phyloP scores from a whole-genome alignment of 768 basidiomycete species.

The Boletellus emodensis region DNA sequence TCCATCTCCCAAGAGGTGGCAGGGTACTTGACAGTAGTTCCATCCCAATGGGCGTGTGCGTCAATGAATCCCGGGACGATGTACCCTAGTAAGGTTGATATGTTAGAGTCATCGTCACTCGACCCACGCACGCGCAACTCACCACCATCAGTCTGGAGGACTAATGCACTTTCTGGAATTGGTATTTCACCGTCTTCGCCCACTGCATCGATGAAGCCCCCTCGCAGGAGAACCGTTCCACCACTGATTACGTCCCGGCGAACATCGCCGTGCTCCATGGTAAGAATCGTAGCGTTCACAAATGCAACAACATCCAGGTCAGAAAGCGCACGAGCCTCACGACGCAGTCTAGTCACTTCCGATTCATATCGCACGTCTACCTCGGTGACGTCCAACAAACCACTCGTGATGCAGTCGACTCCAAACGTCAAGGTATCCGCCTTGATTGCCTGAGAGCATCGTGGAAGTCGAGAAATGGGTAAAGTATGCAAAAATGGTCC shows the following conservation, averaged over 20 bases:
- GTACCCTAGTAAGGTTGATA: constrained; percentile 40
- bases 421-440: constrained; percentile 55
- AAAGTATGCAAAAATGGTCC: constrained; percentile 44
- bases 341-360: constrained; percentile 55
- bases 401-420: constrained; percentile 51
- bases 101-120: constrained; percentile 1
- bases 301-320: constrained; percentile 49
- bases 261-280: constrained; percentile 56
- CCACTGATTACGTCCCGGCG: constrained; percentile 47
- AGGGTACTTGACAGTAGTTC: constrained; percentile 49
- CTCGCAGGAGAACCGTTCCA: constrained; percentile 50
- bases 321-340: constrained; percentile 37
- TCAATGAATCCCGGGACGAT: constrained; percentile 73
- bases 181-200: constrained; percentile 32
- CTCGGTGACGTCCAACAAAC: constrained; percentile 53
- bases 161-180: constrained; percentile 38
- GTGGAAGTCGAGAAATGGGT: constrained; percentile 47
- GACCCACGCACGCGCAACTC: constrained; percentile 13
- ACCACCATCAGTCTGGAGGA: constrained; percentile 64
- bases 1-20: constrained; percentile 71
- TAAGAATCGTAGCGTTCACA: constrained; percentile 64
- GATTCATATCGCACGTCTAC: constrained; percentile 57
- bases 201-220: constrained; percentile 55
- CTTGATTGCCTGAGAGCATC: constrained; percentile 47
- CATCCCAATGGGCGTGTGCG: constrained; percentile 72